These are phyloP conservation scores for Cyberlindnera lachancei DNA, from an alignment of 805 yeast species.

Conservation along the genomic window DNA sequence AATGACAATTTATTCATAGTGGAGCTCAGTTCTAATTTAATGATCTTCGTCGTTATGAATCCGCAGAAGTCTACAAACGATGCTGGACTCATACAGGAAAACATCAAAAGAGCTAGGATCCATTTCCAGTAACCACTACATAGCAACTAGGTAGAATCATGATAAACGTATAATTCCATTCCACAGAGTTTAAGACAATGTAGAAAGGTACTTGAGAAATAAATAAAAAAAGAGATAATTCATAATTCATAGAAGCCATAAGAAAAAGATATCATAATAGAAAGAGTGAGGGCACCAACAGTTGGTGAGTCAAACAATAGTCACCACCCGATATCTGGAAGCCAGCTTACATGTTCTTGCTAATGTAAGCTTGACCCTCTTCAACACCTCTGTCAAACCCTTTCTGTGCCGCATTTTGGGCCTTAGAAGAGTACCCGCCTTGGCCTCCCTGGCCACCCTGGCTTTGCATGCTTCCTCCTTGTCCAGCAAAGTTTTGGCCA, in stretches of 20 bases:
- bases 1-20: conserved; percentile 50
- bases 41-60: conserved; percentile 53
- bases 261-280: background rate
- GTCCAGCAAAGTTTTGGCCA: no score
- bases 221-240: no score
- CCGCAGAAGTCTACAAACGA: conserved; percentile 28
- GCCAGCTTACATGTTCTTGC: conserved; percentile 19
- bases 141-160: no score
- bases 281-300: background rate
- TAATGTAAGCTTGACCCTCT: conserved; percentile 21
- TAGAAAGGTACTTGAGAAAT: no score
- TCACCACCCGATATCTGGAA: no score
- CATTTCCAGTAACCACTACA: conserved; percentile 34
- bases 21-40: conserved; percentile 51
- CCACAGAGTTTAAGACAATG: no score
- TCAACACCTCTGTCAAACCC: conserved; percentile 17
- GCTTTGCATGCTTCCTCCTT: no score
- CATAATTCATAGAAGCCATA: background rate
- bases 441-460: no score
- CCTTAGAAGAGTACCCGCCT: conserved; percentile 10
- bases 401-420: conserved; percentile 17
- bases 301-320: background rate
- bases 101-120: conserved; percentile 47
- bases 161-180: no score
- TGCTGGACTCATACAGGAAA: conserved; percentile 42